A percentile compares a stretch with the other conserved stretches of the same genome.
These are phyloP conservation scores for Combretum micranthum DNA, from an alignment of 345 rosid species.

Conservation along the genomic window DNA sequence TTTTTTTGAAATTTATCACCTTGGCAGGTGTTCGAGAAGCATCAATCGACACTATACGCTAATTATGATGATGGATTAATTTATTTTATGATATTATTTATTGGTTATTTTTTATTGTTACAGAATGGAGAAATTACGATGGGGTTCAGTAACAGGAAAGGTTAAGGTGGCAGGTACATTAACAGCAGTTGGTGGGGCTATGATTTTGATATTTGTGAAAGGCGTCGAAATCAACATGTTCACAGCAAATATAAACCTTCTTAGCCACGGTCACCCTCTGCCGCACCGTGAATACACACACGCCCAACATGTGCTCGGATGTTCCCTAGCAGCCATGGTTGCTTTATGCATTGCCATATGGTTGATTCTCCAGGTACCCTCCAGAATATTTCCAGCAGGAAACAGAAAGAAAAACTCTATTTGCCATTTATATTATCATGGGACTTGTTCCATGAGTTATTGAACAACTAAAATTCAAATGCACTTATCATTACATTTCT, in stretches of 20 bases:
- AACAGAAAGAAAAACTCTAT: too few relatives aligned
- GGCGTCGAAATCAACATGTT: slow-evolving; percentile 20
- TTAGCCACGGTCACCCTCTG: slow-evolving; percentile 5
- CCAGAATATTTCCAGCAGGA: background rate
- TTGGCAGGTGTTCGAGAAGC: too few relatives aligned
- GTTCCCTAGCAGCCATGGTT: slow-evolving; percentile 6
- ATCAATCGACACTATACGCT: too few relatives aligned
- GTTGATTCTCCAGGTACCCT: slow-evolving; percentile 31
- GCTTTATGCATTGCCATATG: slow-evolving; percentile 19
- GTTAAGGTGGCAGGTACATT: slow-evolving; percentile 26
- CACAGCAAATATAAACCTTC: slow-evolving; percentile 26
- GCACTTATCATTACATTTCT: too few relatives aligned
- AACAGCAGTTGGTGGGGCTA: slow-evolving; percentile 36
- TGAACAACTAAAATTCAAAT: too few relatives aligned
- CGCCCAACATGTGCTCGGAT: slow-evolving; percentile 12
- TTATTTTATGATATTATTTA: background rate
- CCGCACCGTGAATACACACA: background rate
- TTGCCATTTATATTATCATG: too few relatives aligned
- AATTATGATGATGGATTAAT: too few relatives aligned
- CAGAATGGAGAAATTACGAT: too few relatives aligned
- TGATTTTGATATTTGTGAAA: slow-evolving; percentile 38
- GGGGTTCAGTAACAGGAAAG: too few relatives aligned
- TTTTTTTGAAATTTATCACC: too few relatives aligned
- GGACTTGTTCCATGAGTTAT: too few relatives aligned
- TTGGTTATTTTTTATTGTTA: too few relatives aligned